These are phyloP conservation scores for Nemania bipapillata DNA, from an alignment of 2,329 filamentous ascomycete species.

Conservation along the genomic window DNA sequence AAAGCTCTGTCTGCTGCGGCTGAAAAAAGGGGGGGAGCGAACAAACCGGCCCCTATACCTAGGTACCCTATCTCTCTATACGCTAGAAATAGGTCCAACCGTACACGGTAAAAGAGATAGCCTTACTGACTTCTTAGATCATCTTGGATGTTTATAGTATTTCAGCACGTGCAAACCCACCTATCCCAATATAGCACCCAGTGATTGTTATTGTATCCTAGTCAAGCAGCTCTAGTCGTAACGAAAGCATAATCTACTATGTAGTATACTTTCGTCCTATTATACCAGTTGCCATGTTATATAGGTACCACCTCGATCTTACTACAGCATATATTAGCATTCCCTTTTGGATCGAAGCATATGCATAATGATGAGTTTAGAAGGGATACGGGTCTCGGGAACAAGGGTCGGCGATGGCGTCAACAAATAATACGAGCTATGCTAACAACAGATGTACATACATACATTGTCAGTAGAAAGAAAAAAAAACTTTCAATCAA, in stretches of 20 bases:
- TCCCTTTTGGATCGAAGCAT: slow-evolving; percentile 11
- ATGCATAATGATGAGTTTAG: slow-evolving; percentile 30
- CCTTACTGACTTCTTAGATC: neutral
- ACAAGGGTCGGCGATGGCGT: slow-evolving; percentile 32
- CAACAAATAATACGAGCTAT: slow-evolving; percentile 31
- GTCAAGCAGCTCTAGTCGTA: neutral
- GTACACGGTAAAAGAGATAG: neutral
- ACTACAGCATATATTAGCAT: neutral
- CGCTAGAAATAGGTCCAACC: too few relatives aligned
- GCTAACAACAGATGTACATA: neutral
- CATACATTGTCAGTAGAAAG: neutral
- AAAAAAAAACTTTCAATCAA: neutral
- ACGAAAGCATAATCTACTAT: neutral
- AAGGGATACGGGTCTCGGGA: slow-evolving; percentile 30
- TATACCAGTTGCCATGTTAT: neutral
- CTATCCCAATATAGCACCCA: neutral
- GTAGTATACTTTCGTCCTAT: neutral
- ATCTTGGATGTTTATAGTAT: slow-evolving; percentile 21
- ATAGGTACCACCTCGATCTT: neutral
- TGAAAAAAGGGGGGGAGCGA: slow-evolving; percentile 20
- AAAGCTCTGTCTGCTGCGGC: slow-evolving; percentile 18
- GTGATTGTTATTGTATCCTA: neutral
- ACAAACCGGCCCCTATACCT: slow-evolving; percentile 1
- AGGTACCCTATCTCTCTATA: neutral
- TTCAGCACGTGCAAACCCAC: slow-evolving; percentile 23